These are phyloP conservation scores for Saturnispora sanitii DNA, from an alignment of 805 yeast species.

Conservation along the genomic window DNA sequence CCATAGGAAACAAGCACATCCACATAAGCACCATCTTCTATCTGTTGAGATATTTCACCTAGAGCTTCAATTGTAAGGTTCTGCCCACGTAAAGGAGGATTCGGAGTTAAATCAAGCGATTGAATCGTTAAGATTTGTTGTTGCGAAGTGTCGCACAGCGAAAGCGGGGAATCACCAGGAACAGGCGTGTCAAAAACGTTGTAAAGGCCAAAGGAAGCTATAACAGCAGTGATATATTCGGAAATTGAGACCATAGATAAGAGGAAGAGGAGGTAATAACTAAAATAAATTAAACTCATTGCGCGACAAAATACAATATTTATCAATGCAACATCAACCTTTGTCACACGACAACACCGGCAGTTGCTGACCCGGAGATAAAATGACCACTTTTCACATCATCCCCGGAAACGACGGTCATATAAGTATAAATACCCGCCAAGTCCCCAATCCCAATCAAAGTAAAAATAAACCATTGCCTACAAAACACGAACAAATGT, in stretches of 20 bases:
- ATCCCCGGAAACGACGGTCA: too few species aligned
- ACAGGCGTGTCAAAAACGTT: conserved; percentile 55
- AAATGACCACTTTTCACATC: too few species aligned
- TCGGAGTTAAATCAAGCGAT: conserved; percentile 57
- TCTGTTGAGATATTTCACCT: conserved; percentile 46
- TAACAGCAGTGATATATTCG: too few species aligned
- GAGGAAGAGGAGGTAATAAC: too few species aligned
- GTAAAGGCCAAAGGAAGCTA: too few species aligned
- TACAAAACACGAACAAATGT: conserved; percentile 15
- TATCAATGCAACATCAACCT: too few species aligned
- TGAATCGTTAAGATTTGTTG: conserved; percentile 57
- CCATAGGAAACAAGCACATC: conserved; percentile 92
- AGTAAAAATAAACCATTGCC: not conserved
- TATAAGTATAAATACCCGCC: not conserved
- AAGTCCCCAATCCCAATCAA: not conserved
- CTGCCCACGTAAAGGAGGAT: conserved; percentile 82
- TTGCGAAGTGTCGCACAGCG: conserved; percentile 58
- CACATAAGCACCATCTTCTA: conserved; percentile 84
- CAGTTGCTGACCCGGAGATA: too few species aligned
- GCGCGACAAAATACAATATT: too few species aligned
- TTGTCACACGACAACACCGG: too few species aligned
- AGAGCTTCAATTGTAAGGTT: conserved; percentile 71
- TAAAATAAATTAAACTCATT: too few species aligned
- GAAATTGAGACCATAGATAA: too few species aligned
- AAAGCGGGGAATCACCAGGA: conserved; percentile 85